Evolutionary conservation across 1,284 basidiomycete species (phyloP), one percentile per base, ranked within the genome.

Genomic region (Ustilago curta): DNA sequence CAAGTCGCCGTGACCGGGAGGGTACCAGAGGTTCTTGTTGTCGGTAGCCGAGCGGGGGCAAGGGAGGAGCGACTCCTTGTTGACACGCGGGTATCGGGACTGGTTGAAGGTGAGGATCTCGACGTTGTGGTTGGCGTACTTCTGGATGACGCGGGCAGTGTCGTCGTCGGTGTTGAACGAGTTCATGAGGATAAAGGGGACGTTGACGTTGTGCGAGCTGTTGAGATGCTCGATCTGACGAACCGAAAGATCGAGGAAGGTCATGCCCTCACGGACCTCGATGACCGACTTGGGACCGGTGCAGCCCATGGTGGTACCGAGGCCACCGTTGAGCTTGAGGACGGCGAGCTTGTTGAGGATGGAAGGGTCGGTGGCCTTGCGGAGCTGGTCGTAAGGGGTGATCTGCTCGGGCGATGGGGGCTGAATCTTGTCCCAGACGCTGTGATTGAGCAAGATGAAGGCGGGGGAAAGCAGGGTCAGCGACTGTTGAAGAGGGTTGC

Each of bases 101-200:
- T 99, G 97, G 88, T 99, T 98, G 90, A 97, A 97, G 47, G 88
- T 88, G 60, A 86, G 79, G 70, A 87, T 86, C 71, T 86, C 83
- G 58, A 85, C 80, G 51, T 85, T 85, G 80, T 85, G 84, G 89
- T 98, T 98, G 59, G 92, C 94, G 87, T 99, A 99, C 88, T 99
- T 99, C 87, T 98, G 97, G 88, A 99, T 99, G 88, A 98, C 97
- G 64, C 83, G 80, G 8, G 83, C 80, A 7, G 83, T 85, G 77
- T 85, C 84, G 51, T 85, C 84, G 65, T 85, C 95, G 44, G 97
- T 98, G 89, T 99, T 98, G 91, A 99, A 98, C 74, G 95, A 97
- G 85, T 97, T 98, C 96, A 99, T 99, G 85, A 99, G 91, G 87
- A 98, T 96, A 85, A 99, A 93, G 16, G 96, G 95, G 49, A 98